Evolutionary conservation across 2,329 filamentous ascomycete species (phyloP), one percentile per base, ranked within the genome.

Genomic region (Talaromyces funiculosus): DNA sequence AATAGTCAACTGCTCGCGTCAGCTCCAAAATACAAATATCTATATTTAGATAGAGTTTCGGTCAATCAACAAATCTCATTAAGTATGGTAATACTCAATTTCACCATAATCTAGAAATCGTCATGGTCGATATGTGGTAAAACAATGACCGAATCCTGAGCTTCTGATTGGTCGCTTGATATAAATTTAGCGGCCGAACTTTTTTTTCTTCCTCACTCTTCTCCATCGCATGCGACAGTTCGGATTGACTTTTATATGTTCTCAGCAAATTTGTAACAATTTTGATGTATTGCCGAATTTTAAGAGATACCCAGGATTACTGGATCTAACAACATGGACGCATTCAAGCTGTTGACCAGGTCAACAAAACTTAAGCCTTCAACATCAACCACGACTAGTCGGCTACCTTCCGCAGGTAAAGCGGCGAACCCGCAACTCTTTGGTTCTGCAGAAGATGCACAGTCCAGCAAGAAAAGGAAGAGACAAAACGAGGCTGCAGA

Each of bases 311-410:
- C n/a, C n/a, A n/a, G 9, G 16, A 22, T 24, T n/a, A 24, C 2
- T 18, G 16, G n/a, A 24, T 4, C 1, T n/a, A 37, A 24, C 58
- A 69, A 59, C 35, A 80, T 80, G 77, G 77, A 80, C 63, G 76
- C 77, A 18, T 76, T 80, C 62, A 77, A 70, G 66, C 67, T 80
- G 51, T 68, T 80, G 61, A 78, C 77, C 8, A 67, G 77, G 61
- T 78, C 77, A 31, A 77, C 75, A 14, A 78, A 77, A 59, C 64
- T 79, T 26, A 78, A 76, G 66, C 49, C 71, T 40, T 59, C 69
- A 49, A 63, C 71, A 61, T 62, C 68, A 4, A 63, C 68, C 57
- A 64, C 62, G 26, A 65, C 68, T 49, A 65, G 63, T 22, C 69
- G 68, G 61, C 68, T 77, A 8, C 76, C 76, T 9, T 78, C 76